phyloP scores from a whole-genome alignment of 805 yeast species.

The Candida broadrunensis region DNA sequence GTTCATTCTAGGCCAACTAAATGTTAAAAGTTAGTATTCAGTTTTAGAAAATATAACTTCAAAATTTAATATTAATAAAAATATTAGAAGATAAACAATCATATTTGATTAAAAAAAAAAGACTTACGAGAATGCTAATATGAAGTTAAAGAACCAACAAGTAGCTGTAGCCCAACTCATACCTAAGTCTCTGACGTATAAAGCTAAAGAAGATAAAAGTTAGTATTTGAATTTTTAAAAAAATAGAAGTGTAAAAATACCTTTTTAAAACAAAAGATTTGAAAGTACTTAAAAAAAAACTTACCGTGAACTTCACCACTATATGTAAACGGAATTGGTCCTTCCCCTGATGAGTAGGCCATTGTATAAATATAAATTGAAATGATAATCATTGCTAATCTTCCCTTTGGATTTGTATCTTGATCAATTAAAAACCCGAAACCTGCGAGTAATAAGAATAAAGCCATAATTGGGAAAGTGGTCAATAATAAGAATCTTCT shows the following conservation, averaged over 20 bases:
- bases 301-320: slow-evolving; percentile 89
- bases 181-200: slow-evolving; percentile 76
- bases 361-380: slow-evolving; percentile 74
- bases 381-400: slow-evolving; percentile 59
- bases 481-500: slow-evolving; percentile 58
- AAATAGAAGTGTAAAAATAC: too few relatives aligned
- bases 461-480: slow-evolving; percentile 65
- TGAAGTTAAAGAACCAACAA: slow-evolving; percentile 71
- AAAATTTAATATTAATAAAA: too few relatives aligned
- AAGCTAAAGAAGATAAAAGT: too few relatives aligned
- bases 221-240: too few relatives aligned
- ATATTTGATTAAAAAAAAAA: too few relatives aligned
- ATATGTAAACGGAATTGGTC: slow-evolving; percentile 87
- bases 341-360: slow-evolving; percentile 81
- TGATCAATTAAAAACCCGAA: slow-evolving; percentile 65
- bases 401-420: slow-evolving; percentile 40
- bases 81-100: too few relatives aligned
- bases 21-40: too few relatives aligned
- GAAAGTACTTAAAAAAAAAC: too few relatives aligned
- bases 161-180: slow-evolving; percentile 78
- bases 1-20: slow-evolving; percentile 76
- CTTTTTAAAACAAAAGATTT: too few relatives aligned
- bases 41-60: too few relatives aligned
- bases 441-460: slow-evolving; percentile 59
- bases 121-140: slow-evolving; percentile 53